Evolutionary conservation across 257 asterid species (phyloP).

Genomic region (Mitragyna speciosa): DNA sequence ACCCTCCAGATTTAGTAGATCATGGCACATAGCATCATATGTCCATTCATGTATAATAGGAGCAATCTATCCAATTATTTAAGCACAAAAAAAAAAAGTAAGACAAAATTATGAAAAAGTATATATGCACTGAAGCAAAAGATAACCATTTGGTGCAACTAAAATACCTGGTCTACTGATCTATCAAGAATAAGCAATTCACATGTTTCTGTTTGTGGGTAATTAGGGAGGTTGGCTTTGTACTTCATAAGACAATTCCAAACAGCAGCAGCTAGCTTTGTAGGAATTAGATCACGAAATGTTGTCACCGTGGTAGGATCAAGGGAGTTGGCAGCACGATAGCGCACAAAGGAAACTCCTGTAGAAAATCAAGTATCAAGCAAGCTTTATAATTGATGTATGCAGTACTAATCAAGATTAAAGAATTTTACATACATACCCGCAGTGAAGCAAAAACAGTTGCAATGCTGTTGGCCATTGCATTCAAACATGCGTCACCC

Average conservation of each 20-base stretch:
- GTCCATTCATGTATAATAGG: slow-evolving; percentile 99
- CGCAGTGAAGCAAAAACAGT: slow-evolving; percentile 91
- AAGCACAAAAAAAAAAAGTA: neutral
- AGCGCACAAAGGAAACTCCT: slow-evolving; percentile 97
- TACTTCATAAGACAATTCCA: slow-evolving; percentile 93
- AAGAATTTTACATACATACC: slow-evolving; percentile 43
- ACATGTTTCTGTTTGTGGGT: slow-evolving; percentile 94
- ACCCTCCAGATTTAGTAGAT: slow-evolving; percentile 90
- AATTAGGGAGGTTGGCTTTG: slow-evolving; percentile 72
- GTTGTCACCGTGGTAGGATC: slow-evolving; percentile 93
- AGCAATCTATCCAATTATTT: slow-evolving; percentile 58
- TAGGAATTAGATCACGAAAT: slow-evolving; percentile 88
- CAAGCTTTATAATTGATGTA: slow-evolving; percentile 11
- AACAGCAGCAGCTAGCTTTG: slow-evolving; percentile 94
- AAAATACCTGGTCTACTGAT: slow-evolving; percentile 88
- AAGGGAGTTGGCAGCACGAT: slow-evolving; percentile 91
- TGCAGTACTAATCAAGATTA: slow-evolving; percentile 19
- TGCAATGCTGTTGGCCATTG: slow-evolving; percentile 91
- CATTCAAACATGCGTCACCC: slow-evolving; percentile 74
- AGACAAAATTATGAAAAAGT: neutral
- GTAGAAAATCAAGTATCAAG: slow-evolving; percentile 36
- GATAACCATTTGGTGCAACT: slow-evolving; percentile 12
- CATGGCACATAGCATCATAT: slow-evolving; percentile 99
- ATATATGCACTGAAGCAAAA: neutral
- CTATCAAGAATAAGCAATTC: slow-evolving; percentile 94